Base-by-base conservation (phyloP, 116 monocot genomes). In the Iris pallida region DNA sequence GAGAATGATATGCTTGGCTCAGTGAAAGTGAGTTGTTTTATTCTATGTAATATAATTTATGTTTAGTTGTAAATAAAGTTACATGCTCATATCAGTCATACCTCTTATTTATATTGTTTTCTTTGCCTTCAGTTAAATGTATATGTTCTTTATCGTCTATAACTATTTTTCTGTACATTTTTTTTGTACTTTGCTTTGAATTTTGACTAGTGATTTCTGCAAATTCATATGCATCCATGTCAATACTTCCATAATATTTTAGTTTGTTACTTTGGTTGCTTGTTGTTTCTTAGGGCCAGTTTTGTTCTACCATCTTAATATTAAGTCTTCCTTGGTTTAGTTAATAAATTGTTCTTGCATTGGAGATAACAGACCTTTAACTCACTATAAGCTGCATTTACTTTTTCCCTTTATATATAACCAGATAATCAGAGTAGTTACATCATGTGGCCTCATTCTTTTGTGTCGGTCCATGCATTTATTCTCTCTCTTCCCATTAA, bases 1-100 rank as follows among this genome's bases (percentile, higher is more conserved):
- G 97, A 93, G 11, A 90, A 79, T 78, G 97, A 98, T 68, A 83
- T 93, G 88, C 93, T 98, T 81, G 97, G 97, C 14, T 80, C 90
- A 45, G 85, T 98, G 10, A 98, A 98, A 83, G 97, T 90, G 52
- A 74, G 73, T 72, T 45, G 4, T 64, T 70, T 19, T 16, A 68
- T 20, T 63, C 6, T 61, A 48, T 57, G 42, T 16, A 42, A 17
- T 42, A 57, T 18, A 44, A 18, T 61, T 47, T 16, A 17, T 56
- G 18, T 7, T 45, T 59, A 14, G n/a, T 8, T 8, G 13, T 57
- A 45, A 70, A 42, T 61, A 19, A 19, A 58, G 9, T 16, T 49
- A 71, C 16, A 11, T 69, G 55, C 9, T 57, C 56, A 8, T 52
- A 10, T 52, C 51, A 52, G 51, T 52, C 12, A 52, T 52, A 52